phyloP scores from a whole-genome alignment of 1,139 yeast genomes.

The Lodderomyces parapsilosis region DNA sequence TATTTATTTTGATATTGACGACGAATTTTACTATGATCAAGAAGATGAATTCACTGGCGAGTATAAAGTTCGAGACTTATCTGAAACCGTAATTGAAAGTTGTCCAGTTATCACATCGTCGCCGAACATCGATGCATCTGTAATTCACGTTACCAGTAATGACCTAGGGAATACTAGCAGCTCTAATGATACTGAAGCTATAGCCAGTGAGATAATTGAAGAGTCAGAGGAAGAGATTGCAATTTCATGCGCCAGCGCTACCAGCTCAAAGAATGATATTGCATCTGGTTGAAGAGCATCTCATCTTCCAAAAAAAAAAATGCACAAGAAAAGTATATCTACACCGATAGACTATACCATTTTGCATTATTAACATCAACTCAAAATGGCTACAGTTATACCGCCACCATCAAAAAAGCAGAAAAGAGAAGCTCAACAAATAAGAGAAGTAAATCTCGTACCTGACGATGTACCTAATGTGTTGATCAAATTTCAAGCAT shows the following conservation, averaged over 20 bases:
- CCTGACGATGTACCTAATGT: constrained; percentile 88
- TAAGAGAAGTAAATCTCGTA: constrained; percentile 68
- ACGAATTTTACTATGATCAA: constrained; percentile 13
- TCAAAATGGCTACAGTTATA: constrained; percentile 79
- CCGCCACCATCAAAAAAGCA: constrained; percentile 96
- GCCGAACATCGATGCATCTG: constrained; percentile 11
- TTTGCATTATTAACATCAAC: not conserved
- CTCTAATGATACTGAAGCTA: not conserved
- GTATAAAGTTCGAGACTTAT: constrained; percentile 11
- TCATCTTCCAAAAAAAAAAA: not conserved
- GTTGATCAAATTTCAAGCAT: constrained; percentile 83
- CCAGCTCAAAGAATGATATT: not conserved
- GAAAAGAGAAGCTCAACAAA: constrained; percentile 77
- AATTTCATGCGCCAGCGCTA: not conserved
- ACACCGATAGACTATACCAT: too few relatives aligned
- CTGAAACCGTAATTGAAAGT: constrained; percentile 2
- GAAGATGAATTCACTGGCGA: constrained; percentile 3
- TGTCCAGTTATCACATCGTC: constrained; percentile 11
- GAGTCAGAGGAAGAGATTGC: constrained; percentile 17
- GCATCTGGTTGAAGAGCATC: not conserved
- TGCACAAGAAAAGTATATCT: too few relatives aligned
- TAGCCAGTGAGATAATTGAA: constrained; percentile 7
- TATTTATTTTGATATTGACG: constrained; percentile 26
- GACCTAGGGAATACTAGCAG: constrained; percentile 3
- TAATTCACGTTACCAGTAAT: constrained; percentile 8